Evolutionary conservation across 176 grass and related monocot species (phyloP), one percentile per base, ranked within the genome.

Genomic region (Rhipidocladum racemiflorum): DNA sequence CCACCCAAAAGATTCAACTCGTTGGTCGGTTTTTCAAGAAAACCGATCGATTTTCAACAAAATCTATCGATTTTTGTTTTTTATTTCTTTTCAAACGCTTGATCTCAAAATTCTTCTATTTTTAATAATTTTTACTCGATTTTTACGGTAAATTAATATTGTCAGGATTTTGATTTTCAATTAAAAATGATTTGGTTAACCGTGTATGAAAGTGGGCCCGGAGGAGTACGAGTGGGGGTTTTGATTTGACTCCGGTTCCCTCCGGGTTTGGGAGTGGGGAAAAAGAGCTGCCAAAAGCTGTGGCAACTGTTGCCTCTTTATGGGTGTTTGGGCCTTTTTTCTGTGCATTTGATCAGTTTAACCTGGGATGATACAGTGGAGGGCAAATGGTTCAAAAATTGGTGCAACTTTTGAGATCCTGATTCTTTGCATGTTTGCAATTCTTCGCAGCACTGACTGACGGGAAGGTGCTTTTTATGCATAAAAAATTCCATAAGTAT

Each of bases 201-300:
- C n/a, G n/a, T n/a, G n/a, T 46, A 3, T 65, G 74, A 24, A 13
- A 9, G 81, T 67, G 81, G 75, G 66, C 0, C 14, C 35, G 1
- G 1, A 0, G 0, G 21, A 27, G 57, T 11, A 25, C 56, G 4
- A 60, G 4, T 3, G 25, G 24, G 59, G 27, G 13, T 16, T 30
- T 6, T 16, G 14, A 16, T 88, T 89, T 86, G 83, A 86, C 86
- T 81, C 44, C 42, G 74, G 34, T 21, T 82, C 71, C 85, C 70
- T 68, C 63, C 2, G 11, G 39, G n/a, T 16, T 57, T 50, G 44
- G 76, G 34, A 20, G 35, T 28, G 17, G 20, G 56, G 69, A 27
- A 48, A 81, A 53, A 18, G 48, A 45, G 70, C 39, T 16, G 9
- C 7, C 27, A 68, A 75, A 82, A 87, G 62, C 29, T 76, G 51